Base-by-base conservation (phyloP, 176 grass and related monocot species). In the Thalia dealbata region DNA sequence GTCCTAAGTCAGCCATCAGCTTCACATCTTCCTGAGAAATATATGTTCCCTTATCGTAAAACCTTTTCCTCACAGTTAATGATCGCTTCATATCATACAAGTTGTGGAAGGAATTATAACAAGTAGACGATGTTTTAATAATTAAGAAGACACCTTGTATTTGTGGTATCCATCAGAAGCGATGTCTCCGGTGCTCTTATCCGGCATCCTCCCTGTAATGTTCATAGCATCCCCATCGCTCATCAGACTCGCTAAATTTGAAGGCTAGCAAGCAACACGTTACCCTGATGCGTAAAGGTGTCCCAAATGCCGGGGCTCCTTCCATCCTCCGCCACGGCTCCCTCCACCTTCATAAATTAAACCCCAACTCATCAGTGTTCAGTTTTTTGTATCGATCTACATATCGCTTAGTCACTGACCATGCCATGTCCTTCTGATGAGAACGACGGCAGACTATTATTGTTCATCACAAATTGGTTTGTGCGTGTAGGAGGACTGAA, bases 11-110 rank as follows among this genome's bases (percentile, higher is more conserved):
- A 65, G 52, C 67, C 80, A 92, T 89, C 77, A 96, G 21, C 74
- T 86, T 45, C 5, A 83, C 86, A 74, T 96, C 89, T 69, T 85
- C 92, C 92, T 96, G 82, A 66, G 78, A 87, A 2, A 38, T 38
- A 38, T 38, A 38, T 4, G 4, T 38, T 38, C 32, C 32, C 32
- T 38, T 38, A 38, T 38, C 4, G 32, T 38, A 38, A 38, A 38
- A 38, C 32, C 4, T 38, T 38, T 38, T 38, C 32, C 32, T 38
- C 32, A 38, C 32, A 38, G 32, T 38, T n/a, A n/a, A n/a, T n/a
- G n/a, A n/a, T n/a, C n/a, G n/a, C n/a, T n/a, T n/a, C 32, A 38
- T 38, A 4, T 38, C 4, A 38, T 38, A 38, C 3, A 38, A 38
- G 4, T 38, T 38, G 32, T 38, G 32, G 32, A 38, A 38, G 32